Evolutionary conservation across 495 filamentous ascomycete species (phyloP).

Genomic region (Daldinia bambusicola): DNA sequence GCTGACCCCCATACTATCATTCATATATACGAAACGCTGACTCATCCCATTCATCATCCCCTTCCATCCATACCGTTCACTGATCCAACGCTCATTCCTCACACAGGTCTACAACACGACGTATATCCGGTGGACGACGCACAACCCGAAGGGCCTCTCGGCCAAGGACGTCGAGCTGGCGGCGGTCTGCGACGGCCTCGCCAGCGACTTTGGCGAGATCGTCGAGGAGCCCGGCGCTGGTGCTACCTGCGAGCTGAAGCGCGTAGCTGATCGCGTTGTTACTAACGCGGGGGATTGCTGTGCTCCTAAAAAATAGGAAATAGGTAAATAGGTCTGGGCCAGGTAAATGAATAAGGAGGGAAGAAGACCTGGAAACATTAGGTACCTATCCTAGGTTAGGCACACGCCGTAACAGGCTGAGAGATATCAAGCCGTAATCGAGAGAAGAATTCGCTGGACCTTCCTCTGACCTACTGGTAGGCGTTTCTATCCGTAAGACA

Average conservation of each 20-base stretch:
- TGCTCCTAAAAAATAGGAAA: constrained; percentile 46
- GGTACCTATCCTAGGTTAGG: too few relatives aligned
- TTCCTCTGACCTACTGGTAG: background rate
- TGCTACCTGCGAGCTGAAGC: constrained; percentile 39
- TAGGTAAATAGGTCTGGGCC: too few relatives aligned
- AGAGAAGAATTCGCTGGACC: background rate
- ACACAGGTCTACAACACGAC: constrained; percentile 68
- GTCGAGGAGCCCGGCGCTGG: constrained; percentile 35
- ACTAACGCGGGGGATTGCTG: constrained; percentile 59
- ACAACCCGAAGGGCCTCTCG: constrained; percentile 76
- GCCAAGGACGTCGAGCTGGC: constrained; percentile 74
- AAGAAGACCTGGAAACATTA: too few relatives aligned
- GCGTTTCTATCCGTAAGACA: background rate
- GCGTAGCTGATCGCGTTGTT: constrained; percentile 52
- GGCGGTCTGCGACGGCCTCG: constrained; percentile 70
- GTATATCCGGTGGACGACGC: constrained; percentile 78
- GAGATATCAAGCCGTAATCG: background rate
- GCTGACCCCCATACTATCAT: constrained; percentile 2
- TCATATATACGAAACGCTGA: constrained; percentile 9
- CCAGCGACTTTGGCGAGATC: constrained; percentile 62
- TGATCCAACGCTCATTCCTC: background rate
- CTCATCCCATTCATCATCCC: constrained; percentile 11
- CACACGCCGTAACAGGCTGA: background rate
- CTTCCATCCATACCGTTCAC: too few relatives aligned
- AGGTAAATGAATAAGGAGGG: too few relatives aligned